phyloP scores from a whole-genome alignment of 345 rosid genomes.

The Camelina neglecta region DNA sequence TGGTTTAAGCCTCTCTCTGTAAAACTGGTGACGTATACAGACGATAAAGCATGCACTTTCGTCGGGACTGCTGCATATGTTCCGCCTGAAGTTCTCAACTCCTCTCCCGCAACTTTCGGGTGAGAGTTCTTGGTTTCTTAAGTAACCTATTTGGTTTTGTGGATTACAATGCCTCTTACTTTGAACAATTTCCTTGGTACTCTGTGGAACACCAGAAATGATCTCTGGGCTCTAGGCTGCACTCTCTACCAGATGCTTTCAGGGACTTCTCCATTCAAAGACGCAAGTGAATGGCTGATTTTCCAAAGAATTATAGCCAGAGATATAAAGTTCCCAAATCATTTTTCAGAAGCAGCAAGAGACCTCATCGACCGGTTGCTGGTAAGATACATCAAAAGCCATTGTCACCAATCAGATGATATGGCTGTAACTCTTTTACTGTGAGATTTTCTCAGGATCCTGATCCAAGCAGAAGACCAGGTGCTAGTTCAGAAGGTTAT shows the following conservation, averaged over 20 bases:
- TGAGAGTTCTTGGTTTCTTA: constrained; percentile 38
- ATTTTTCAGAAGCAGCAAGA: constrained; percentile 77
- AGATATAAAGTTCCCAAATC: constrained; percentile 86
- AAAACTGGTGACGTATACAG: constrained; percentile 49
- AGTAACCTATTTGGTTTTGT: constrained; percentile 30
- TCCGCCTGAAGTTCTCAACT: constrained; percentile 97
- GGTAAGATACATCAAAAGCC: constrained; percentile 56
- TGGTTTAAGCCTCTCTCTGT: constrained; percentile 24
- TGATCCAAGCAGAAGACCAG: constrained; percentile 86
- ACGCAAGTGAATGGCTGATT: constrained; percentile 98
- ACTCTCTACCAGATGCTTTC: constrained; percentile 99
- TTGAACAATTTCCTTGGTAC: constrained; percentile 37
- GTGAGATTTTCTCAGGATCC: constrained; percentile 59
- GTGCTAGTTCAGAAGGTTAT: constrained; percentile 81
- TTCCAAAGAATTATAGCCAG: constrained; percentile 95
- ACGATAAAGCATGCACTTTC: constrained; percentile 91
- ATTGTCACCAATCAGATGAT: constrained; percentile 1
- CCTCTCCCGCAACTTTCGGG: constrained; percentile 99
- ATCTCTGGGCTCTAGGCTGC: constrained; percentile 99
- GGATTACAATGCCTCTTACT: constrained; percentile 34
- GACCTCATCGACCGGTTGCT: constrained; percentile 81
- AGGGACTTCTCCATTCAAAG: constrained; percentile 97
- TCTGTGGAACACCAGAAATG: constrained; percentile 69
- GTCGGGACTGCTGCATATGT: constrained; percentile 99
- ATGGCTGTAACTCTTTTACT: constrained; percentile 21